A percentile compares a stretch with the other conserved stretches of the same genome.
Conservation (phyloP, 163 green algal genomes). For the Chlorella variabilis region DNA sequence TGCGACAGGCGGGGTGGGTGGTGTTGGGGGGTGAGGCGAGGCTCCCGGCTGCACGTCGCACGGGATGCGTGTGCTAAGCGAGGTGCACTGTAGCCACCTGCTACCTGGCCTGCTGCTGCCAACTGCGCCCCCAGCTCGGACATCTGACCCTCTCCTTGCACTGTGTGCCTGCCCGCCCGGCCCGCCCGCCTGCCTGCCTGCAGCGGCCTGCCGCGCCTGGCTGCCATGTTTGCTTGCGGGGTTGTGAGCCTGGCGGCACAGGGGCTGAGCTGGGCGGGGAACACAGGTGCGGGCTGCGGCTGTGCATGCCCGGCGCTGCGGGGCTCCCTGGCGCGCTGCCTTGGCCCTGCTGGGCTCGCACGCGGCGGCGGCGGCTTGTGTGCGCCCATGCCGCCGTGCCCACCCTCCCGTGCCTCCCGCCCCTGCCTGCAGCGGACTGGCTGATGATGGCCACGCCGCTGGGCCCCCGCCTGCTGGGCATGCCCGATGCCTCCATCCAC, state of each 20-base stretch:
- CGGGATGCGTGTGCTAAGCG: no score
- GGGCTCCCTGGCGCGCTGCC: neutral
- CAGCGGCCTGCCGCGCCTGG: conserved; percentile 8
- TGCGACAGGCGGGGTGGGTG: neutral
- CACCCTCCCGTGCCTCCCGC: neutral
- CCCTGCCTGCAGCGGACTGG: neutral
- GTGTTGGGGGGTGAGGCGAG: no score
- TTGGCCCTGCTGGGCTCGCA: no score
- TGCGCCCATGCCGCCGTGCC: no score
- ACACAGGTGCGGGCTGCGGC: neutral
- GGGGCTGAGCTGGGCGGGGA: conserved; percentile 9
- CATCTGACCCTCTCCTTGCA: no score
- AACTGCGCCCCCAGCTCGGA: no score
- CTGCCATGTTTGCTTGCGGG: conserved; percentile 16
- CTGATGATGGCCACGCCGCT: conserved; percentile 27
- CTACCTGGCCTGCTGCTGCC: no score
- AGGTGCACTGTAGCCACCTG: no score
- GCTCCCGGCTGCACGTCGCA: no score
- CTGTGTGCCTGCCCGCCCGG: no score
- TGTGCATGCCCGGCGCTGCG: neutral
- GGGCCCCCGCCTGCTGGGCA: conserved; percentile 25
- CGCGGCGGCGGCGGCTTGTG: no score
- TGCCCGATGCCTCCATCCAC: conserved; percentile 6
- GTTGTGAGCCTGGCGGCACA: conserved; percentile 13
- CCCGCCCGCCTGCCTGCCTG: neutral